A percentile compares a stretch with the other conserved stretches of the same genome.
Conservation (phyloP, 441 rosid species). For the Bruguiera hainesii region DNA sequence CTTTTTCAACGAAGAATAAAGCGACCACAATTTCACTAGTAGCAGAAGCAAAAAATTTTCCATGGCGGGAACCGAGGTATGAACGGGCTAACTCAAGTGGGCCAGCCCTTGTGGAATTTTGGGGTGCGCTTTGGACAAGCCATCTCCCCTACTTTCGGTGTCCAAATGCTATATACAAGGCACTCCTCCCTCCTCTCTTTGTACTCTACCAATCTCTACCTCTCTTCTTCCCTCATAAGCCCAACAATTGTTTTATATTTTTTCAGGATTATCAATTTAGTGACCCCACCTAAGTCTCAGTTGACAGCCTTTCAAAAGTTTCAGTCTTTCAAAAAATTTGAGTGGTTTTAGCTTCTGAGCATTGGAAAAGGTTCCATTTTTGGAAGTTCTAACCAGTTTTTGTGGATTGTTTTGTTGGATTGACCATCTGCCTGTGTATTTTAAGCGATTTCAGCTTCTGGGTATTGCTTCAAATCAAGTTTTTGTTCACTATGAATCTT, state of each 20-base stretch:
- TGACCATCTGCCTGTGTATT: no score
- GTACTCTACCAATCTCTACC: conserved; percentile 29
- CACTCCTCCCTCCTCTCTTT: conserved; percentile 23
- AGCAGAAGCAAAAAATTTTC: not conserved
- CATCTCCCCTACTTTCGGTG: conserved; percentile 67
- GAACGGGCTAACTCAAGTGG: conserved; percentile 32
- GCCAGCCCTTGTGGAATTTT: conserved; percentile 58
- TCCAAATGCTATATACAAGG: not conserved
- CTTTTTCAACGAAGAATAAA: no score
- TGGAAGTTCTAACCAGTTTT: conserved; percentile 24
- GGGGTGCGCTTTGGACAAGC: conserved; percentile 47
- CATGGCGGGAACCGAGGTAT: conserved; percentile 39
- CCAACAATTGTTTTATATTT: no score
- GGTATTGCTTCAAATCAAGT: conserved; percentile 13
- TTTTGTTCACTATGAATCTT: conserved; percentile 11
- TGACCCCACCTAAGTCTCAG: no score
- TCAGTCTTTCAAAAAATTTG: conserved; percentile 14
- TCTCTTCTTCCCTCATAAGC: not conserved
- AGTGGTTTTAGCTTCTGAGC: conserved; percentile 27
- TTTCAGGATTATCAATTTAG: no score
- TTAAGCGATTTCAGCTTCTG: conserved; percentile 25
- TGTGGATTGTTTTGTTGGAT: conserved; percentile 1
- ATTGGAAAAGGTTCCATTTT: conserved; percentile 26
- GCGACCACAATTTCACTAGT: no score
- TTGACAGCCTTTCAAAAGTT: not conserved